Percentiles rank a stretch among this genome's conserved stretches.
These are phyloP conservation scores for Poa annua DNA, from an alignment of 176 grass and related monocot genomes.

Conservation along the genomic window DNA sequence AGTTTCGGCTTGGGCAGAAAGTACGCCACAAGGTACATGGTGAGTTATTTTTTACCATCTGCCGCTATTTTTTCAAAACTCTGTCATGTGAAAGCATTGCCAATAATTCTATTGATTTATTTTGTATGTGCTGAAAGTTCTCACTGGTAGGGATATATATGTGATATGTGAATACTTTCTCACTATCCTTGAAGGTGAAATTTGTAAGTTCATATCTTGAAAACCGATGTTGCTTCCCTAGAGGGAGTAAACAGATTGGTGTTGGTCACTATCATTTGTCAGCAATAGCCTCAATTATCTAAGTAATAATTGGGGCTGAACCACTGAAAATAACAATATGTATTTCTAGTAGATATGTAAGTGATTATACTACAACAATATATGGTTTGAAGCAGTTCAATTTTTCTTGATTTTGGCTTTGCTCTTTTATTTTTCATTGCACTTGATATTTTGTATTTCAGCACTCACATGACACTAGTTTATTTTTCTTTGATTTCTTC, in stretches of 20 bases:
- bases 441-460: slow-evolving; percentile 23
- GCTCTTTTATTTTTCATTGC: slow-evolving; percentile 18
- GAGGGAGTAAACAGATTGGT: slow-evolving; percentile 3
- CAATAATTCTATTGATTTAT: background rate
- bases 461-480: slow-evolving; percentile 1
- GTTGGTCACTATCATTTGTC: slow-evolving; percentile 4
- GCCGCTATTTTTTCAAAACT: slow-evolving; percentile 30
- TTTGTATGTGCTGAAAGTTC: background rate
- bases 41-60: slow-evolving; percentile 51
- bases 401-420: background rate
- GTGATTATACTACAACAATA: background rate
- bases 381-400: background rate
- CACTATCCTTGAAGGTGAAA: background rate
- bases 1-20: slow-evolving; percentile 86
- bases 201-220: background rate
- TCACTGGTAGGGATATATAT: background rate
- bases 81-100: background rate
- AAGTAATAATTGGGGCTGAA: background rate
- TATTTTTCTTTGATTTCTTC: slow-evolving; percentile 31
- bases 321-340: slow-evolving; percentile 3
- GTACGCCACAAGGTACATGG: slow-evolving; percentile 86
- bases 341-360: background rate
- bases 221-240: background rate
- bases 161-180: background rate
- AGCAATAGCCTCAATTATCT: background rate